Conservation (phyloP, 306 rosid genomes). For the Vigna trinervia region DNA sequence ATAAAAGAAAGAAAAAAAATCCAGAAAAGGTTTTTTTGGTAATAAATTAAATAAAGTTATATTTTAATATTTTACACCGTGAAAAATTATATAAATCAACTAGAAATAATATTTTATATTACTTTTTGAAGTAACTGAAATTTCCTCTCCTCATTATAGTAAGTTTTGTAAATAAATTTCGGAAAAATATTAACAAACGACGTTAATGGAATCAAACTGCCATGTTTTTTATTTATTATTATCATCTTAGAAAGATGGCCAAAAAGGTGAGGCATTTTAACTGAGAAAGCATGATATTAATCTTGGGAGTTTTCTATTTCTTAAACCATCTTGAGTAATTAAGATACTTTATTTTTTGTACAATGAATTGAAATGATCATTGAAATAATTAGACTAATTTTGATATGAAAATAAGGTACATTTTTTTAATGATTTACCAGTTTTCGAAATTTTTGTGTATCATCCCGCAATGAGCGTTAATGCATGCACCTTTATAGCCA, state of each 20-base stretch:
- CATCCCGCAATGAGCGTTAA: not conserved
- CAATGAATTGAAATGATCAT: too few relatives aligned
- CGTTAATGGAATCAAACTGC: not conserved
- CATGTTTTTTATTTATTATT: not conserved
- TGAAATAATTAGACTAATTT: not conserved
- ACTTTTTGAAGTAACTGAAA: too few relatives aligned
- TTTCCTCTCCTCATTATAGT: too few relatives aligned
- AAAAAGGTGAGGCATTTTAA: not conserved
- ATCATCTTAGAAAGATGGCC: not conserved
- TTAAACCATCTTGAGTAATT: not conserved
- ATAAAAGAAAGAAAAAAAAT: too few relatives aligned
- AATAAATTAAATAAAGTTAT: too few relatives aligned
- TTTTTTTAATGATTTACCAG: not conserved
- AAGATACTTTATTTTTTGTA: not conserved
- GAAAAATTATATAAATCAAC: too few relatives aligned
- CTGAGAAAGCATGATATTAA: not conserved
- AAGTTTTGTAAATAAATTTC: too few relatives aligned
- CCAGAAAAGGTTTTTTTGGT: too few relatives aligned
- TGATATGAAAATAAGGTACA: not conserved
- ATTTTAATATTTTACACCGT: too few relatives aligned
- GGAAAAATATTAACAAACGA: not conserved
- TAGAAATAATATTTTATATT: too few relatives aligned
- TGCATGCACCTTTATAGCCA: not conserved
- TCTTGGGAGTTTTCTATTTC: too few relatives aligned
- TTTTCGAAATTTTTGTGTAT: not conserved